Evolutionary conservation across 805 yeast species (phyloP).

Genomic region (Ogataea naganishii): DNA sequence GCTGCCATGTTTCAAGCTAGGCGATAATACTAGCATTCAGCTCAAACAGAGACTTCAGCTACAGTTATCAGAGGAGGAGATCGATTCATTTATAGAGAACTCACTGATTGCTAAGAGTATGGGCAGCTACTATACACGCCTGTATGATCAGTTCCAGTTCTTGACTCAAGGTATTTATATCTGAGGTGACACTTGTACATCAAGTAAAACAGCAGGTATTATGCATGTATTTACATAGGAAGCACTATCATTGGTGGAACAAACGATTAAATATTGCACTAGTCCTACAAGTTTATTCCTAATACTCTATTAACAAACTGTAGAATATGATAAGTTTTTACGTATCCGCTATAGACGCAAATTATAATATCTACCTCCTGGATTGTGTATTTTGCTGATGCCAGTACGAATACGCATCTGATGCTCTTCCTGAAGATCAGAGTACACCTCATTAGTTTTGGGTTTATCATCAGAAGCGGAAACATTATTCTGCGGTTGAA

Average conservation of each 20-base stretch:
- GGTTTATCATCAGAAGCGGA: slow-evolving; percentile 15
- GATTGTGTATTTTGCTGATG: slow-evolving; percentile 30
- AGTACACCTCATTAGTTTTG: no score
- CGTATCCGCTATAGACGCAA: slow-evolving; percentile 14
- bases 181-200: slow-evolving; percentile 16
- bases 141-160: slow-evolving; percentile 92
- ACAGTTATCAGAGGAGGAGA: slow-evolving; percentile 62
- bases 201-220: no score
- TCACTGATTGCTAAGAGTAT: slow-evolving; percentile 69
- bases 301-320: no score
- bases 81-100: slow-evolving; percentile 71
- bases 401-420: slow-evolving; percentile 36
- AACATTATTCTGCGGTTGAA: slow-evolving; percentile 3
- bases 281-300: no score
- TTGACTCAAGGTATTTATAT: slow-evolving; percentile 91
- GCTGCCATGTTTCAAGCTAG: slow-evolving; percentile 87
- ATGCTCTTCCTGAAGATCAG: slow-evolving; percentile 21
- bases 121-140: slow-evolving; percentile 82
- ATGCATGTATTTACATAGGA: no score
- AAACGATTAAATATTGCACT: no score
- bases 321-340: no score
- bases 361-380: slow-evolving; percentile 24
- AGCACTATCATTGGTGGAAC: no score
- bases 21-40: slow-evolving; percentile 72
- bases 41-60: slow-evolving; percentile 77